phyloP scores from a whole-genome alignment of 148 eudicot species.

The Cornus kousa region DNA sequence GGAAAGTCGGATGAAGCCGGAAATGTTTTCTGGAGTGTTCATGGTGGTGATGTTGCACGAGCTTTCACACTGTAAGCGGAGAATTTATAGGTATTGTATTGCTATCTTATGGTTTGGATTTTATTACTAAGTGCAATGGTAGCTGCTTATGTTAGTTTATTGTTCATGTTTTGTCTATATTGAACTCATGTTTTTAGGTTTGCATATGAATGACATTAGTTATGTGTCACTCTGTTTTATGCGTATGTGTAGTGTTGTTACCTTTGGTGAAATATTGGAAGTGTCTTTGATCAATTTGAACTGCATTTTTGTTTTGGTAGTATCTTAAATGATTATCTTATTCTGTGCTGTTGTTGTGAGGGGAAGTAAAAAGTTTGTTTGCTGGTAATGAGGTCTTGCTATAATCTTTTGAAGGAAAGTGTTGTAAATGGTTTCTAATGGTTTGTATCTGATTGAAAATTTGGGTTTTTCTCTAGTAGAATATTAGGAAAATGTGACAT shows the following conservation, averaged over 20 bases:
- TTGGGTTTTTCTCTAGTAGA: too few species aligned
- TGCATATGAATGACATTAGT: not conserved
- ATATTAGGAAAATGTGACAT: too few species aligned
- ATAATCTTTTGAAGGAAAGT: too few species aligned
- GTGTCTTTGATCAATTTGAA: too few species aligned
- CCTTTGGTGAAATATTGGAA: not conserved
- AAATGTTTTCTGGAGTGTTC: slow-evolving; percentile 45
- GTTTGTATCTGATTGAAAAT: too few species aligned
- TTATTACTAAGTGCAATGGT: not conserved
- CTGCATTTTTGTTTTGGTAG: not conserved
- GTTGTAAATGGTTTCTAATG: too few species aligned
- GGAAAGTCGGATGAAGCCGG: slow-evolving; percentile 44
- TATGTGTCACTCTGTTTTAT: too few species aligned
- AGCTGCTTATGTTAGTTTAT: not conserved
- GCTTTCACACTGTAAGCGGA: slow-evolving; percentile 19
- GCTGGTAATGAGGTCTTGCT: too few species aligned
- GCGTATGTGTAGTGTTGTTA: not conserved
- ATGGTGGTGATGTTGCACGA: slow-evolving; percentile 19
- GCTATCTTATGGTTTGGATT: not conserved
- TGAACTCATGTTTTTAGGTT: not conserved
- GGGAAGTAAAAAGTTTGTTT: too few species aligned
- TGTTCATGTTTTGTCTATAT: not conserved
- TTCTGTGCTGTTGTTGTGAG: too few species aligned
- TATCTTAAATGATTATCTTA: too few species aligned
- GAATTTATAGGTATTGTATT: not conserved